A percentile compares a stretch with the other conserved stretches of the same genome.
Evolutionary conservation across 1,284 basidiomycete genomes (phyloP).

Genomic region (Boletus putidus): DNA sequence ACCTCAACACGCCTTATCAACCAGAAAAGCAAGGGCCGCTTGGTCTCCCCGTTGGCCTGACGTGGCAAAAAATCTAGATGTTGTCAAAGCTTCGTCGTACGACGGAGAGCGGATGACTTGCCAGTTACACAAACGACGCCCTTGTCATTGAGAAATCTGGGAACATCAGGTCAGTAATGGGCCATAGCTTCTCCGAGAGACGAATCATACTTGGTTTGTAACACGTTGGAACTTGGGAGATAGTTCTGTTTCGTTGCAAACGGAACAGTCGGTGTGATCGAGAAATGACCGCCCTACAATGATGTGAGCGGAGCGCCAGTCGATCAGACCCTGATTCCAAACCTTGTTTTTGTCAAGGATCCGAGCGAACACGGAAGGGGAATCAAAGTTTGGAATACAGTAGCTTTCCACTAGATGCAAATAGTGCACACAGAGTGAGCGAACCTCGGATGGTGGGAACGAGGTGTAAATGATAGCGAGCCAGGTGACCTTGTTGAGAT

Average conservation of each 20-base stretch:
- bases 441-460: not conserved
- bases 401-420: slow-evolving; percentile 73
- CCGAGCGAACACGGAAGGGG: slow-evolving; percentile 85
- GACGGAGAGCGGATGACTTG: slow-evolving; percentile 24
- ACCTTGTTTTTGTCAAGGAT: slow-evolving; percentile 83
- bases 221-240: slow-evolving; percentile 81
- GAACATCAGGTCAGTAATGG: not conserved
- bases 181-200: not conserved
- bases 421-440: slow-evolving; percentile 6
- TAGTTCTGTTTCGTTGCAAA: slow-evolving; percentile 85
- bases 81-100: slow-evolving; percentile 1
- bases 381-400: slow-evolving; percentile 92
- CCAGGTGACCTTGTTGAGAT: not conserved
- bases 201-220: slow-evolving; percentile 71
- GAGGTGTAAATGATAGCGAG: not conserved
- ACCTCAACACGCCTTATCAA: slow-evolving; percentile 83
- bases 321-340: not conserved
- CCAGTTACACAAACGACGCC: slow-evolving; percentile 82
- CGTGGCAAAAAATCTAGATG: slow-evolving; percentile 76
- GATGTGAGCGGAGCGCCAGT: slow-evolving; percentile 6
- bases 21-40: slow-evolving; percentile 79
- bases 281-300: slow-evolving; percentile 87
- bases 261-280: slow-evolving; percentile 67
- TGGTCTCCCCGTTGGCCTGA: slow-evolving; percentile 46
- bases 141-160: slow-evolving; percentile 73